phyloP scores from a whole-genome alignment of 371 early-diverging fungal species.

The Cokeromyces recurvatus region DNA sequence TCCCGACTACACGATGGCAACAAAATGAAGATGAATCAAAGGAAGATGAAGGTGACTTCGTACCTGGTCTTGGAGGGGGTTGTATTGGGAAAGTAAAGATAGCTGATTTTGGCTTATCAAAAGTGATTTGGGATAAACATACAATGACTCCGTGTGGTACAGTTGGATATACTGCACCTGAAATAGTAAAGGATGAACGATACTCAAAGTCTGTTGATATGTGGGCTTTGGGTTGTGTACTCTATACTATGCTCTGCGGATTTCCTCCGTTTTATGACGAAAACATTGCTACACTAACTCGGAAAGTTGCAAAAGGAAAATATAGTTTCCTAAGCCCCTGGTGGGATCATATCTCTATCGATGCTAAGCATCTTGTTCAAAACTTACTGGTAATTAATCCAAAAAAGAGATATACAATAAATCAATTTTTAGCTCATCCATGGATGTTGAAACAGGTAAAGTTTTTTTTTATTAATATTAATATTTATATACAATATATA shows the following conservation, averaged over 20 bases:
- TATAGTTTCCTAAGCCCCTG: slow-evolving; percentile 79
- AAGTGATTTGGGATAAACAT: slow-evolving; percentile 75
- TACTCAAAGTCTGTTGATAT: slow-evolving; percentile 87
- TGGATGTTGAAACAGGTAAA: slow-evolving; percentile 23
- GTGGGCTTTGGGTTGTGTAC: slow-evolving; percentile 93
- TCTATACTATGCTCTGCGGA: slow-evolving; percentile 86
- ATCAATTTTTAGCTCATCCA: slow-evolving; percentile 53
- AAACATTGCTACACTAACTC: slow-evolving; percentile 66
- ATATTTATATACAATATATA: not conserved
- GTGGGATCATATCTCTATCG: slow-evolving; percentile 82
- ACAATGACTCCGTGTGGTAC: slow-evolving; percentile 92
- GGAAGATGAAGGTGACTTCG: slow-evolving; percentile 71
- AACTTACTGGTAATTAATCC: slow-evolving; percentile 83
- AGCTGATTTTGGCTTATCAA: slow-evolving; percentile 85
- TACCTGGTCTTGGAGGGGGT: slow-evolving; percentile 69
- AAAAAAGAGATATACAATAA: slow-evolving; percentile 75
- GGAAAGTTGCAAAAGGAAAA: slow-evolving; percentile 73
- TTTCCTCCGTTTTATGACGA: slow-evolving; percentile 91
- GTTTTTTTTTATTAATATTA: not conserved
- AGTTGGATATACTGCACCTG: slow-evolving; percentile 90
- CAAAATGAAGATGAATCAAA: slow-evolving; percentile 52
- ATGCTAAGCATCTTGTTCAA: slow-evolving; percentile 77
- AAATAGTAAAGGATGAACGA: slow-evolving; percentile 77
- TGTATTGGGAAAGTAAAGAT: slow-evolving; percentile 82
- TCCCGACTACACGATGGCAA: slow-evolving; percentile 25